These are phyloP conservation scores for Yarrowia sp. DNA, from an alignment of 805 yeast genomes.

Conservation along the genomic window DNA sequence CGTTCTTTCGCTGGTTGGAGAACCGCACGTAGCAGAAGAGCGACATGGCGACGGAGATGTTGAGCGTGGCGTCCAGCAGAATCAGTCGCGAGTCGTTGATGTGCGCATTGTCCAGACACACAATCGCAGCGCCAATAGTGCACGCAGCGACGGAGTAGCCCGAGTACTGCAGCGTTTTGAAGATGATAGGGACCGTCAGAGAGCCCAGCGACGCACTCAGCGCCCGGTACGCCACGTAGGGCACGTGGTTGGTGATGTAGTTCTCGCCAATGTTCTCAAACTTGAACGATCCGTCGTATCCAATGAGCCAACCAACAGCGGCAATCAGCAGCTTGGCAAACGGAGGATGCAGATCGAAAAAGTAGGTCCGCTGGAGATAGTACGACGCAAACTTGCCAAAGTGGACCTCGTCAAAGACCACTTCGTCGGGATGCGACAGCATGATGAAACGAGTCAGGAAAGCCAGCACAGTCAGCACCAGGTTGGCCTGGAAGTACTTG, in stretches of 20 bases:
- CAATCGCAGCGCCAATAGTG: conserved; percentile 69
- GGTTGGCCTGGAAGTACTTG: conserved; percentile 15
- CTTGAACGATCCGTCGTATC: conserved; percentile 89
- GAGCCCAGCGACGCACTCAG: conserved; percentile 80
- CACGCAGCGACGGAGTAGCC: conserved; percentile 78
- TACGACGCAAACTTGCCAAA: conserved; percentile 50
- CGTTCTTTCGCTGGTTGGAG: conserved; percentile 60
- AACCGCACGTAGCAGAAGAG: conserved; percentile 77
- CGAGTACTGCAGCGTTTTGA: conserved; percentile 79
- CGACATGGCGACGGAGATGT: conserved; percentile 77
- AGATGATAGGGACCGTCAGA: conserved; percentile 77
- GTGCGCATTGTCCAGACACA: conserved; percentile 86
- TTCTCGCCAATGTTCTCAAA: conserved; percentile 86
- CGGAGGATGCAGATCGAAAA: conserved; percentile 97
- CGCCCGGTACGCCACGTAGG: conserved; percentile 79
- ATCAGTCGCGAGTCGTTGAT: conserved; percentile 87
- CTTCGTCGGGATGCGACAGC: conserved; percentile 68
- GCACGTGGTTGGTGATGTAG: conserved; percentile 75
- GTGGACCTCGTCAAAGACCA: conserved; percentile 62
- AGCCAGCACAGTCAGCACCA: conserved; percentile 58
- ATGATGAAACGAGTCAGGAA: conserved; percentile 73
- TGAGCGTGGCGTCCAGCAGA: conserved; percentile 84
- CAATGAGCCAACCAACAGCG: conserved; percentile 79
- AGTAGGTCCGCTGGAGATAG: conserved; percentile 85
- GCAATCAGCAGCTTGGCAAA: conserved; percentile 93